phyloP scores from a whole-genome alignment of 768 basidiomycete genomes.

The Brasilioporus rufonigricans region DNA sequence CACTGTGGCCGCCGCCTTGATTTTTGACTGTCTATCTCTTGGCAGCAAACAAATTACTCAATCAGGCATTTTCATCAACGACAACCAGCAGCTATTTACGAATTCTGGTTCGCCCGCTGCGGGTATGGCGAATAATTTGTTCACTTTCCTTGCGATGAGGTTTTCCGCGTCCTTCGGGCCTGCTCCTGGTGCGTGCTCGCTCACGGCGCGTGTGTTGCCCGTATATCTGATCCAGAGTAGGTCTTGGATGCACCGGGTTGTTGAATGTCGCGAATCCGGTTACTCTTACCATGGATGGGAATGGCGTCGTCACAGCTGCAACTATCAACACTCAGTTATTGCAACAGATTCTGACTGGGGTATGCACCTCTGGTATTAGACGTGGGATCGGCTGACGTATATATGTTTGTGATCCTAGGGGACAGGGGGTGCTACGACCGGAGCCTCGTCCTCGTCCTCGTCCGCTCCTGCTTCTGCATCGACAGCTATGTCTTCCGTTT shows the following conservation, averaged over 20 bases:
- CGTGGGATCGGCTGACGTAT: background rate
- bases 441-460: background rate
- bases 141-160: slow-evolving; percentile 31
- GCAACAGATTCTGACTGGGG: slow-evolving; percentile 16
- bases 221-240: slow-evolving; percentile 10
- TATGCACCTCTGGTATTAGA: background rate
- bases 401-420: background rate
- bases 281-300: slow-evolving; percentile 22
- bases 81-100: slow-evolving; percentile 21
- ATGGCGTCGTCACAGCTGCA: slow-evolving; percentile 27
- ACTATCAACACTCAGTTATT: slow-evolving; percentile 20
- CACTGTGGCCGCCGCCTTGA: too few relatives aligned
- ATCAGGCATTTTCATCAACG: slow-evolving; percentile 22
- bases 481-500: background rate
- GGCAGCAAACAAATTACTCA: slow-evolving; percentile 22
- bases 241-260: slow-evolving; percentile 21
- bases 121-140: slow-evolving; percentile 19
- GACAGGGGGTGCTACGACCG: background rate
- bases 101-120: slow-evolving; percentile 21
- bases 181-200: slow-evolving; percentile 17
- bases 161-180: slow-evolving; percentile 26
- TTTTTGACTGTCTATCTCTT: background rate
- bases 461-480: background rate
- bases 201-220: background rate
- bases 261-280: slow-evolving; percentile 26